A percentile compares a stretch with the other conserved stretches of the same genome.
These are phyloP conservation scores for Ophiostoma sp. DNA, from an alignment of 2,329 filamentous ascomycete genomes.

Conservation along the genomic window DNA sequence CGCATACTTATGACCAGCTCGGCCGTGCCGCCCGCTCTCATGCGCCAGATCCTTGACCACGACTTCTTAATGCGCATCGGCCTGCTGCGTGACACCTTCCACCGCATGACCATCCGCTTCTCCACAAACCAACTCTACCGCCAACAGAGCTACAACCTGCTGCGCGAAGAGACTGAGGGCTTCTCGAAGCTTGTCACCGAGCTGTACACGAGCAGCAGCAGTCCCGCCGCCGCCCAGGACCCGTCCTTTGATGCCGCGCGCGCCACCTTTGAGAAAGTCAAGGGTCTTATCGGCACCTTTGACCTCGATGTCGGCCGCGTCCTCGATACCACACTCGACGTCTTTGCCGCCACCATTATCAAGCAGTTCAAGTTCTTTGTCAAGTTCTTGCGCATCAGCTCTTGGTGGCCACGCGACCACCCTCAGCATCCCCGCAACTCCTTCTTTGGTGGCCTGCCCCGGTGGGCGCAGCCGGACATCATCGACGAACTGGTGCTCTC, in stretches of 20 bases:
- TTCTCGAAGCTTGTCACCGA: slow-evolving; percentile 96
- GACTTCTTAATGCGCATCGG: slow-evolving; percentile 68
- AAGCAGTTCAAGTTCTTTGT: slow-evolving; percentile 93
- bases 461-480: slow-evolving; percentile 75
- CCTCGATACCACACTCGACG: slow-evolving; percentile 88
- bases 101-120: slow-evolving; percentile 75
- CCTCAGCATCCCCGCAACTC: slow-evolving; percentile 35
- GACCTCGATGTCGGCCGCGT: slow-evolving; percentile 94
- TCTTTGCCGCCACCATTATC: slow-evolving; percentile 88
- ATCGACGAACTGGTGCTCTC: slow-evolving; percentile 42
- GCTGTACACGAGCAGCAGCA: slow-evolving; percentile 74
- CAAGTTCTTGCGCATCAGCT: slow-evolving; percentile 83
- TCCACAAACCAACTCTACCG: slow-evolving; percentile 91
- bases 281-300: slow-evolving; percentile 92
- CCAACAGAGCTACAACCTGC: slow-evolving; percentile 92
- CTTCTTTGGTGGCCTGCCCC: slow-evolving; percentile 64
- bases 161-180: slow-evolving; percentile 92
- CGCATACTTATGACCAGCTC: slow-evolving; percentile 66
- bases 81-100: slow-evolving; percentile 79
- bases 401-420: slow-evolving; percentile 85
- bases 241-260: slow-evolving; percentile 68
- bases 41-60: slow-evolving; percentile 80
- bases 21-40: slow-evolving; percentile 61
- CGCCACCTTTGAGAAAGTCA: slow-evolving; percentile 84
- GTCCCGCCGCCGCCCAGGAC: slow-evolving; percentile 59